Evolutionary conservation across 345 rosid genomes (phyloP).

Genomic region (Pistacia atlantica): DNA sequence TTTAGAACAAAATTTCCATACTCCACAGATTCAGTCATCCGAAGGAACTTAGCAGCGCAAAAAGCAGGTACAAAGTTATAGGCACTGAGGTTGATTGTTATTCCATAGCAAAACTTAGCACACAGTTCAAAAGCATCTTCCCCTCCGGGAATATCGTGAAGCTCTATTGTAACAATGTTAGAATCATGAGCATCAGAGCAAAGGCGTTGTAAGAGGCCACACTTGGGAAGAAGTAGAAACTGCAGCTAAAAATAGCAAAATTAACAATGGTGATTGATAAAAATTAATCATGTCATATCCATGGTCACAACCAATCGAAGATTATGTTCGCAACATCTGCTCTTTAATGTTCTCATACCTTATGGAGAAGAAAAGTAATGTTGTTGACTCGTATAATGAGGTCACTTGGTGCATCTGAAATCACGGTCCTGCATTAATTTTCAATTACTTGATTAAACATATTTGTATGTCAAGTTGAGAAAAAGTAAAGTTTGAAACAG

Average conservation of each 20-base stretch:
- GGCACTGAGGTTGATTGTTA: constrained; percentile 83
- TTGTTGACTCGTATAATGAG: constrained; percentile 65
- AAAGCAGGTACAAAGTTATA: constrained; percentile 80
- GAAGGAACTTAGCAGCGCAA: constrained; percentile 90
- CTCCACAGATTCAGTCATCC: constrained; percentile 84
- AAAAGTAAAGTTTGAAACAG: neutral
- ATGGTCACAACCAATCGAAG: no score
- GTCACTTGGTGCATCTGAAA: constrained; percentile 68
- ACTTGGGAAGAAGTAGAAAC: constrained; percentile 82
- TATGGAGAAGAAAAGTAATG: constrained; percentile 73
- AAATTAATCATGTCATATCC: no score
- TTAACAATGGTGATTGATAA: constrained; percentile 13
- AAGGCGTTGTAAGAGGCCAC: constrained; percentile 76
- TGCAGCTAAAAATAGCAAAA: constrained; percentile 51
- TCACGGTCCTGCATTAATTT: constrained; percentile 60
- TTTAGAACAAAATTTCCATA: constrained; percentile 76
- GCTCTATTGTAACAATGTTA: constrained; percentile 55
- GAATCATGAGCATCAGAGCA: constrained; percentile 53
- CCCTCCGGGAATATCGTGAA: constrained; percentile 93
- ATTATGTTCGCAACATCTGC: neutral
- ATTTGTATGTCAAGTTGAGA: neutral
- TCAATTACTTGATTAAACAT: constrained; percentile 4
- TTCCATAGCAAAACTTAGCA: constrained; percentile 94
- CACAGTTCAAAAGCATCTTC: constrained; percentile 93
- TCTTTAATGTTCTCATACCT: constrained; percentile 45